phyloP scores from a whole-genome alignment of 169 alveolate species.

The Eimeria tenella region DNA sequence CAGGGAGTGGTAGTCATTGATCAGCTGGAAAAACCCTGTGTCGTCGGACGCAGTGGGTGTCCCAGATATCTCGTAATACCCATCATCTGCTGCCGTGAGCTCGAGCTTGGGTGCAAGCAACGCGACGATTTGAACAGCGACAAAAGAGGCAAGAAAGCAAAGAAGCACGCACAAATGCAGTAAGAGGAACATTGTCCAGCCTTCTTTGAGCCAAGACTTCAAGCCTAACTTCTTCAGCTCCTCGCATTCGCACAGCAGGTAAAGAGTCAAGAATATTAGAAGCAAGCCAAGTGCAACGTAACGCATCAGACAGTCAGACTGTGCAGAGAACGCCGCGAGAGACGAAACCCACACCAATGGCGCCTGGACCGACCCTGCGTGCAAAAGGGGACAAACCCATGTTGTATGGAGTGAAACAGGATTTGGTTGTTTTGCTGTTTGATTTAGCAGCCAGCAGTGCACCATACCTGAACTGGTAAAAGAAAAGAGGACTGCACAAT shows the following conservation, averaged over 20 bases:
- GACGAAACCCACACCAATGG: slow-evolving; percentile 48
- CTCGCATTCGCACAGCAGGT: slow-evolving; percentile 33
- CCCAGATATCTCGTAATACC: slow-evolving; percentile 35
- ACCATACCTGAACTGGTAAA: slow-evolving; percentile 66
- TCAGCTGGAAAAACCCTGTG: slow-evolving; percentile 23
- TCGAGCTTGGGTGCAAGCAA: slow-evolving; percentile 28
- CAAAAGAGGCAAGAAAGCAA: slow-evolving; percentile 23
- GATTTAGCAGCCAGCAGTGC: too few relatives aligned
- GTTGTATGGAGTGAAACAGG: not conserved
- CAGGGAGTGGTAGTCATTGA: slow-evolving; percentile 10
- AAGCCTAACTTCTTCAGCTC: slow-evolving; percentile 15
- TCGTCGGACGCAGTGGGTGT: slow-evolving; percentile 32
- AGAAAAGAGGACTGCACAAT: slow-evolving; percentile 46
- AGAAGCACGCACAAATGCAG: not conserved
- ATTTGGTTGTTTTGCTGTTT: too few relatives aligned
- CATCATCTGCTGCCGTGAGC: not conserved
- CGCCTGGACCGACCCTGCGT: slow-evolving; percentile 37
- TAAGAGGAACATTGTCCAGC: slow-evolving; percentile 36
- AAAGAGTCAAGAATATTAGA: not conserved
- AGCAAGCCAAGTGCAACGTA: slow-evolving; percentile 25
- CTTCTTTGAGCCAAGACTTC: slow-evolving; percentile 21
- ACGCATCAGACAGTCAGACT: slow-evolving; percentile 21
- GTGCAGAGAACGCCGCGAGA: slow-evolving; percentile 14
- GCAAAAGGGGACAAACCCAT: not conserved
- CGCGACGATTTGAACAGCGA: slow-evolving; percentile 22